phyloP scores from a whole-genome alignment of 2,329 filamentous ascomycete genomes.

The Teratosphaeria viscida region DNA sequence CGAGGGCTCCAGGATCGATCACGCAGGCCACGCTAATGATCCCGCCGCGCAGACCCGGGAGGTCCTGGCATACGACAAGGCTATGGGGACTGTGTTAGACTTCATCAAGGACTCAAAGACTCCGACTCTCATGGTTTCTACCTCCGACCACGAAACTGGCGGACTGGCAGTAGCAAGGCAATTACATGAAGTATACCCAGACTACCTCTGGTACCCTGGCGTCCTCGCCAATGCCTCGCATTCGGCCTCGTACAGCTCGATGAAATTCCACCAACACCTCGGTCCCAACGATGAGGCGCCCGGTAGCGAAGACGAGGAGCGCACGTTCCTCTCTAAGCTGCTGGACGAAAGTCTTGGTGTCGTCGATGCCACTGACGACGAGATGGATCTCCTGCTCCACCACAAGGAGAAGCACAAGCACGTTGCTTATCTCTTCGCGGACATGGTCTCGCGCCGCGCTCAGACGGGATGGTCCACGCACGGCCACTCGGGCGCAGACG shows the following conservation, averaged over 20 bases:
- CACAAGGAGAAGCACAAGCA: slow-evolving; percentile 34
- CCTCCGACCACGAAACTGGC: slow-evolving; percentile 93
- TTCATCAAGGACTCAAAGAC: slow-evolving; percentile 67
- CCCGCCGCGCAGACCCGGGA: slow-evolving; percentile 56
- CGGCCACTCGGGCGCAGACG: slow-evolving; percentile 79
- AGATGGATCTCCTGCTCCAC: slow-evolving; percentile 55
- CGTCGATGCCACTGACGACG: slow-evolving; percentile 56
- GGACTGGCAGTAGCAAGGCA: slow-evolving; percentile 74
- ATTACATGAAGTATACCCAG: slow-evolving; percentile 49
- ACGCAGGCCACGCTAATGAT: slow-evolving; percentile 62
- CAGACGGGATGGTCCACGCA: slow-evolving; percentile 92
- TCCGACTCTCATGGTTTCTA: slow-evolving; percentile 73
- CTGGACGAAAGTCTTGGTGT: slow-evolving; percentile 66
- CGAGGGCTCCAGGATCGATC: slow-evolving; percentile 90
- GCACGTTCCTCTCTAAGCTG: slow-evolving; percentile 58
- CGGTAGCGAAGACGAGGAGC: slow-evolving; percentile 5
- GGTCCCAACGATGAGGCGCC: slow-evolving; percentile 2
- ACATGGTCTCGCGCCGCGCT: slow-evolving; percentile 77
- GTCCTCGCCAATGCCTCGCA: slow-evolving; percentile 71
- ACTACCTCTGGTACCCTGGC: slow-evolving; percentile 71
- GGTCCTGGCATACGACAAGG: slow-evolving; percentile 86
- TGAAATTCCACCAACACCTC: slow-evolving; percentile 53
- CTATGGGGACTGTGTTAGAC: slow-evolving; percentile 72
- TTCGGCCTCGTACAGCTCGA: slow-evolving; percentile 59
- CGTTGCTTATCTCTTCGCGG: slow-evolving; percentile 59